Conservation (phyloP, 192 early-diverging fungal genomes). For the Gryganskiella cystojenkinii region DNA sequence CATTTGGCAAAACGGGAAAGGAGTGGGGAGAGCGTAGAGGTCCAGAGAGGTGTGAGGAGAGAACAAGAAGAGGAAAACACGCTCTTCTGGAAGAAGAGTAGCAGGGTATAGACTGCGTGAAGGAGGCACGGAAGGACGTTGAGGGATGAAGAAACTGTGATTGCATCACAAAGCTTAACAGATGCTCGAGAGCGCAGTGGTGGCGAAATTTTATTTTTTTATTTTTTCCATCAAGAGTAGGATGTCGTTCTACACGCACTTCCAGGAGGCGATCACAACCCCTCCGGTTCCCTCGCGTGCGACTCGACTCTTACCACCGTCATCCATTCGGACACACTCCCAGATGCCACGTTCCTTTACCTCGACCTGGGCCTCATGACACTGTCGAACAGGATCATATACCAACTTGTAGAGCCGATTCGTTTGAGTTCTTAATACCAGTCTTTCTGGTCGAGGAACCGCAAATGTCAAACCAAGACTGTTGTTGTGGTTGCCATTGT, state of each 20-base stretch:
- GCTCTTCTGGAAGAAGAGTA: no score
- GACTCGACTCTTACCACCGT: constrained; percentile 41
- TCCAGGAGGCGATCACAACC: constrained; percentile 47
- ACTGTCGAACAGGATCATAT: constrained; percentile 38
- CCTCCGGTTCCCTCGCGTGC: constrained; percentile 39
- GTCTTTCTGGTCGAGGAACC: constrained; percentile 24
- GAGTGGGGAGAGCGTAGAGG: no score
- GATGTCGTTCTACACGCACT: constrained; percentile 13
- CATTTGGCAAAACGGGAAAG: no score
- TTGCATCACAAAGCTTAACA: no score
- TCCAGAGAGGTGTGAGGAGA: no score
- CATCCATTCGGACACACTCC: constrained; percentile 52
- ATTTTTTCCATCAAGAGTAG: no score
- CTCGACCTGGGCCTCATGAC: constrained; percentile 41
- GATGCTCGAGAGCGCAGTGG: no score
- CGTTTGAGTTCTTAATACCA: constrained; percentile 43
- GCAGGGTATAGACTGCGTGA: no score
- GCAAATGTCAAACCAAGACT: neutral
- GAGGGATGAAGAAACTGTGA: no score
- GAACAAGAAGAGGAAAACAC: no score
- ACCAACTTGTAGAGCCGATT: constrained; percentile 35
- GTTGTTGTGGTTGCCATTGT: neutral
- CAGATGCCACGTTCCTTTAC: constrained; percentile 40
- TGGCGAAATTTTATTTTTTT: no score
- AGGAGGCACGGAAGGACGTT: no score